phyloP scores from a whole-genome alignment of 768 basidiomycete genomes.

The Chalciporus chontae region DNA sequence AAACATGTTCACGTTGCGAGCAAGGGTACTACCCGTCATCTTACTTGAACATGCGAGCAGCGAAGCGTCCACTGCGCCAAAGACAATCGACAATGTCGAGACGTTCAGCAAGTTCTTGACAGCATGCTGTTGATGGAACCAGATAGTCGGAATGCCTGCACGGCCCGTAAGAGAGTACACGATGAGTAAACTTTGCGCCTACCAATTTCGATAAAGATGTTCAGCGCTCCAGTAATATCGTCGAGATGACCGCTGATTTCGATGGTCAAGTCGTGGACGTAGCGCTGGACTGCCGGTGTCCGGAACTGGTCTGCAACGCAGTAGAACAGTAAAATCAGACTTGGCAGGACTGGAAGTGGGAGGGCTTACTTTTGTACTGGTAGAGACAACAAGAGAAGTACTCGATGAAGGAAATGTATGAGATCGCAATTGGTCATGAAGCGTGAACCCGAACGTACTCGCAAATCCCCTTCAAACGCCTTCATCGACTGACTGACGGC shows the following conservation, averaged over 20 bases:
- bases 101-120: conserved; percentile 45
- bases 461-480: conserved; percentile 46
- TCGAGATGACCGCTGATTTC: conserved; percentile 53
- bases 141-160: conserved; percentile 48
- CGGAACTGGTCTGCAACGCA: conserved; percentile 42
- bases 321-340: not conserved
- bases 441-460: conserved; percentile 23
- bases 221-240: conserved; percentile 43
- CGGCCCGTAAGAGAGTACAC: not conserved
- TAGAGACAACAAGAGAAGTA: conserved; percentile 49
- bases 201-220: conserved; percentile 52
- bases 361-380: conserved; percentile 39
- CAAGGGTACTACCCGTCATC: conserved; percentile 27
- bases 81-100: conserved; percentile 53
- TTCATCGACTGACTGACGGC: conserved; percentile 45
- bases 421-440: not conserved
- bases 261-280: conserved; percentile 44
- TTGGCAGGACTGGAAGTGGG: not conserved
- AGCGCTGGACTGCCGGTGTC: conserved; percentile 48
- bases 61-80: conserved; percentile 48
- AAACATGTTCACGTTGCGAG: conserved; percentile 44
- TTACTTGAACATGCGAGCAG: conserved; percentile 42
- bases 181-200: conserved; percentile 9
- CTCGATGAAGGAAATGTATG: conserved; percentile 21
- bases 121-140: conserved; percentile 50